These are phyloP conservation scores for Posidonia australis DNA, from an alignment of 106 monocot genomes.

Conservation along the genomic window DNA sequence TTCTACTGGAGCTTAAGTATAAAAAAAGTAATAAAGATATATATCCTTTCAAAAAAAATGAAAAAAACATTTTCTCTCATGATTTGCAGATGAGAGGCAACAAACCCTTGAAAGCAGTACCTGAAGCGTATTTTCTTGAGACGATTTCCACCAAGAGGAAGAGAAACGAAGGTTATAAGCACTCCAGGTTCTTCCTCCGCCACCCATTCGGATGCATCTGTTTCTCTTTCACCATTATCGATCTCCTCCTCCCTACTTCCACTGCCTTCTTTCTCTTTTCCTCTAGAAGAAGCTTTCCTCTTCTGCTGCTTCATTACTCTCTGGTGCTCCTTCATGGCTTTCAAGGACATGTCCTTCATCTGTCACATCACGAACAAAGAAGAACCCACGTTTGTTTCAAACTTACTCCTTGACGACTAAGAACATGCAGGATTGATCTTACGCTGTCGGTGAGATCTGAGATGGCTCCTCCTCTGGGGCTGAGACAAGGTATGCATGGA, in stretches of 20 bases:
- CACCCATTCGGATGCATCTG: slow-evolving; percentile 37
- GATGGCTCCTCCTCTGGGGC: background rate
- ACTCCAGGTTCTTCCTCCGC: slow-evolving; percentile 46
- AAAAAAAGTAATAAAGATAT: too few relatives aligned
- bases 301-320: background rate
- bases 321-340: slow-evolving; percentile 6
- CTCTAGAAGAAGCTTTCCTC: background rate
- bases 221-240: background rate
- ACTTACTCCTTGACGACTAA: background rate
- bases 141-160: slow-evolving; percentile 22
- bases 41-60: too few relatives aligned
- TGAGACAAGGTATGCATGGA: slow-evolving; percentile 2
- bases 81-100: too few relatives aligned
- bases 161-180: slow-evolving; percentile 26
- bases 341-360: slow-evolving; percentile 21
- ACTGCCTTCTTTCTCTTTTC: background rate
- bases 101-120: too few relatives aligned
- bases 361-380: background rate
- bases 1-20: too few relatives aligned
- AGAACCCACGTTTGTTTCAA: too few relatives aligned
- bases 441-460: background rate
- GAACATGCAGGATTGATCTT: background rate
- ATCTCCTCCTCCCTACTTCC: background rate
- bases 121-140: slow-evolving; percentile 43
- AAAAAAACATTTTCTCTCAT: too few relatives aligned